Base-by-base conservation (phyloP, 495 filamentous ascomycete species). In the Stereocaulon alpinum region DNA sequence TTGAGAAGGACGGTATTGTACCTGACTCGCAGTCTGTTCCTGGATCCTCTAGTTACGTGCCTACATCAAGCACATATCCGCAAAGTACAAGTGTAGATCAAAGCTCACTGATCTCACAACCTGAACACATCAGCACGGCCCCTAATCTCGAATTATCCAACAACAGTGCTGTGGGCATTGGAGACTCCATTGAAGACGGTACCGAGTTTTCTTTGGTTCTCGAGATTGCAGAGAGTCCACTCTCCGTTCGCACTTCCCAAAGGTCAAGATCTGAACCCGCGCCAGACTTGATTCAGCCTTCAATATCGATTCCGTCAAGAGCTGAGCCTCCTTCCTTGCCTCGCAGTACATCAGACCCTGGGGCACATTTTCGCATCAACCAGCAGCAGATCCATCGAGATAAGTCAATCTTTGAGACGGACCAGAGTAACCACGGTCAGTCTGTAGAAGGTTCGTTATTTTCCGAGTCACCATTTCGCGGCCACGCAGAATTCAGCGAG, bases 11-110 rank as follows among this genome's bases (percentile, higher is more conserved):
- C 55, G 7, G 47, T n/a, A 49, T 63, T 27, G 30, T 67, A 32
- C 65, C 65, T 30, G 65, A 67, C 55, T 65, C 65, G 18, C 65
- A 67, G 52, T 51, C 65, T n/a, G 37, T 54, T 43, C 43, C 61
- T n/a, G 53, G 50, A 30, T 65, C 63, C 22, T 67, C 60, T 11
- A 63, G 47, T 55, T 61, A 61, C 49, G 9, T 20, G 20, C 54
- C 55, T 32, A 40, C 54, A 18, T 34, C 55, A 45, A 55, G 42
- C 61, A 37, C 61, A 45, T 48, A 43, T 15, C 18, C 5, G 18
- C 52, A 40, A 0, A 17, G 14, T n/a, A 56, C 24, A n/a, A 14
- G 41, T 24, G 18, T 24, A 32, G 18, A 15, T 49, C 53, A 51
- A 32, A 6, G 42, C 34, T 18, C 59, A 29, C 42, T 34, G 29